Evolutionary conservation across 2,329 filamentous ascomycete genomes (phyloP), one percentile per base, ranked within the genome.

Genomic region (Didymella glomerata): DNA sequence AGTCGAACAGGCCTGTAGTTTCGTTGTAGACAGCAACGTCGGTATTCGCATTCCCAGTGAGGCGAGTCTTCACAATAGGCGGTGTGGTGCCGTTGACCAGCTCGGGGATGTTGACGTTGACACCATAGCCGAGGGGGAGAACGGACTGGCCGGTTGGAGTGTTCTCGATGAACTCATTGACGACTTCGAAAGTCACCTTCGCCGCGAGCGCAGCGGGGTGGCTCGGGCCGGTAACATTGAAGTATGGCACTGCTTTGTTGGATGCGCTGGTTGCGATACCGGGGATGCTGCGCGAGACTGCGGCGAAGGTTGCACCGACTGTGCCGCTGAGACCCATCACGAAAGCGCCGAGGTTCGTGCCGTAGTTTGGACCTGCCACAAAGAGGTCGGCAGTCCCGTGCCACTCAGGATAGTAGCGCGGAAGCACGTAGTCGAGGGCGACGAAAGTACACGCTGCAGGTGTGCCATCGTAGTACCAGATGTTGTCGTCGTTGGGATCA

Each of bases 391-490:
- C 83, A 2, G 78, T 77, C 65, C 83, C 80, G 66, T 81, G 76
- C 67, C 79, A 83, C 14, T 68, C 74, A 1, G 62, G 60, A 27
- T 70, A 71, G 57, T 72, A 65, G 3, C 65, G 65, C 4, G 84
- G 84, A 16, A 86, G 76, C 9, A 87, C 82, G 44, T 83, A 85
- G 74, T 86, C 84, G 6, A 86, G 78, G 2, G 80, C 84, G 5
- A 87, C 82, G 57, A 86, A 83, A 1, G 83, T 84, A 64, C 82
- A 84, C 0, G 84, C 81, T 0, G 83, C 83, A 0, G 85, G 83
- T 0, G 84, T 87, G 22, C 85, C 84, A 52, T 86, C 85, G 73
- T 86, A 87, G 68, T 87, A 86, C 83, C 83, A 87, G 62, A 87
- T 84, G 60, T 84, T 79, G 51, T 76, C 76, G 56, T 86, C 82